These are phyloP conservation scores for Capsaspora owczarzaki DNA, from an alignment of 78 protist genomes.

Conservation along the genomic window DNA sequence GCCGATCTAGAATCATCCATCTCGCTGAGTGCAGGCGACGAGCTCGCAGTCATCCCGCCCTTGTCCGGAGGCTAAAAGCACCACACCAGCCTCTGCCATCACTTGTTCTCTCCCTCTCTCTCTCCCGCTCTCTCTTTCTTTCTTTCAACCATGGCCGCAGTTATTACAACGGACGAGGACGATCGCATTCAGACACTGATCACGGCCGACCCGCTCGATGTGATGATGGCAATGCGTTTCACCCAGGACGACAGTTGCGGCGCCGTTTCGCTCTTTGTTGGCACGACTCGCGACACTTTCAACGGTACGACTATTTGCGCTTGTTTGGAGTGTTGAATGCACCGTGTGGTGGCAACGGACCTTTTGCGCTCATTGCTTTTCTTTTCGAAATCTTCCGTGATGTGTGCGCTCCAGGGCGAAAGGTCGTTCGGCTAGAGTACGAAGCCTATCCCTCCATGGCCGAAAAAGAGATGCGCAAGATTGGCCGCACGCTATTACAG, in stretches of 20 bases:
- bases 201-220: not conserved
- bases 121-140: no score
- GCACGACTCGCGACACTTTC: not conserved
- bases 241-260: not conserved
- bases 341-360: not conserved
- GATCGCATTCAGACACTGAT: not conserved
- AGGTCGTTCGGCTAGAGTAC: slow-evolving; percentile 44
- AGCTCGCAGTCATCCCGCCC: not conserved
- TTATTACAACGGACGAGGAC: not conserved
- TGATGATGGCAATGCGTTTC: not conserved
- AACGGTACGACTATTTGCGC: no score
- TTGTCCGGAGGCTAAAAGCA: not conserved
- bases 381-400: not conserved
- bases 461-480: slow-evolving; percentile 11
- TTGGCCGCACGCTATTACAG: not conserved
- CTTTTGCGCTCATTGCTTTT: not conserved
- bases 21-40: not conserved
- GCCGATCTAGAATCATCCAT: not conserved
- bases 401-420: slow-evolving; percentile 12
- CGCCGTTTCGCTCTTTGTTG: not conserved
- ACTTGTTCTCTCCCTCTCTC: no score
- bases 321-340: no score
- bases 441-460: slow-evolving; percentile 67
- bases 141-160: no score
- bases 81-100: no score